Evolutionary conservation across 345 rosid genomes (phyloP), one percentile per base, ranked within the genome.

Genomic region (Sisymbrium irio): DNA sequence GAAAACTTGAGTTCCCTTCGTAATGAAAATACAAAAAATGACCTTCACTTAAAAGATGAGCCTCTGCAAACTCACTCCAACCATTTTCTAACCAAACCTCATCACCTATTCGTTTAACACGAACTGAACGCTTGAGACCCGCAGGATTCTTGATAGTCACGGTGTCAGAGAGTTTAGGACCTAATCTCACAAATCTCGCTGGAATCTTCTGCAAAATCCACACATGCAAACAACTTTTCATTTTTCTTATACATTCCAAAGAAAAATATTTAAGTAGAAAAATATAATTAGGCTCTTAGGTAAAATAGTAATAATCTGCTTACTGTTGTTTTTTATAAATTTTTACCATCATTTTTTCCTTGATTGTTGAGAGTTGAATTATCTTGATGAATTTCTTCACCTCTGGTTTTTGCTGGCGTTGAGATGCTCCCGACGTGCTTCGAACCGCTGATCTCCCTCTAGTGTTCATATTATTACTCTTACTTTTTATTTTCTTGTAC

Each of bases 11-110:
- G 0, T 69, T 27, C 20, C 70, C 79, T 33, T 61, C 7, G 65
- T 42, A 76, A 20, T 55, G 40, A 54, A 76, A 76, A 6, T 10
- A 5, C 22, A 76, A 35, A 41, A 69, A 10, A 44, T 76, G 64
- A 40, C 70, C 74, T 62, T 51, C 13, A n/a, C 65, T 68, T 42
- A 69, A 14, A 44, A 58, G 69, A 35, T 69, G 74, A 61, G 69
- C 17, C 35, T 76, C 57, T 20, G 75, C 79, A 44, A 76, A 69
- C 49, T 69, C 79, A 69, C 50, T 68, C 79, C 79, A 76, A 51
- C 79, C 79, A 3, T 76, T 54, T 0, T 69, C 69, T 0, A 69
- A 76, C 79, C 79, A 76, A 68, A 76, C 74, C 40, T 62, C 50
- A 37, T 54, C 6, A 62, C 65, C 69, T 0, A 9, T 44, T 18